A percentile compares a stretch with the other conserved stretches of the same genome.
Evolutionary conservation across 2,329 filamentous ascomycete species (phyloP).

Genomic region (Didymellaceae sp.): DNA sequence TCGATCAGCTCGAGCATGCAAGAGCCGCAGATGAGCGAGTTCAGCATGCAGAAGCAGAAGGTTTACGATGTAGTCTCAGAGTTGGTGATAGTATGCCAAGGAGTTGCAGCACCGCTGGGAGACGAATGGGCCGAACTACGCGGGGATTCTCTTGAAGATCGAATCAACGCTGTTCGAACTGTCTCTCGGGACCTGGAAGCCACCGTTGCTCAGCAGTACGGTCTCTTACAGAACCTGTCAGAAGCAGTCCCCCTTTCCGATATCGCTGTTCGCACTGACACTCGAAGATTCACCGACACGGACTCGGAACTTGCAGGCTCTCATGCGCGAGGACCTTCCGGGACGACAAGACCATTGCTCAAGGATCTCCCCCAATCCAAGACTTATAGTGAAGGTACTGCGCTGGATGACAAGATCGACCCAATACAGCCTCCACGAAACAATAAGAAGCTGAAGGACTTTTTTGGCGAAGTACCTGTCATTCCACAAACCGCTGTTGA

Average conservation of each 20-base stretch:
- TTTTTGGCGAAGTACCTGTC: constrained; percentile 60
- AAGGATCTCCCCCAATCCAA: constrained; percentile 65
- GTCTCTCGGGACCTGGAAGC: constrained; percentile 83
- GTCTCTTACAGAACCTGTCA: constrained; percentile 84
- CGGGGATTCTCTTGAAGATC: constrained; percentile 85
- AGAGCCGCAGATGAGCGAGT: constrained; percentile 85
- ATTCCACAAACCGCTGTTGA: constrained; percentile 63
- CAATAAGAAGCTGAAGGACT: constrained; percentile 57
- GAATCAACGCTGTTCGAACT: constrained; percentile 78
- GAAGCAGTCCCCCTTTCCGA: constrained; percentile 70
- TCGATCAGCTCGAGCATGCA: constrained; percentile 78
- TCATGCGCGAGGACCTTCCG: constrained; percentile 41
- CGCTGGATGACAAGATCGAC: constrained; percentile 43
- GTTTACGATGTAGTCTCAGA: constrained; percentile 94
- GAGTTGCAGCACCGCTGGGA: constrained; percentile 85
- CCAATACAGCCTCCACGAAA: constrained; percentile 48
- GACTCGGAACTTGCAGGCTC: constrained; percentile 46
- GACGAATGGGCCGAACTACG: constrained; percentile 97
- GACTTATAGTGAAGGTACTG: constrained; percentile 67
- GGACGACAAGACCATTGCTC: constrained; percentile 54
- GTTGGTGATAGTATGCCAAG: constrained; percentile 84
- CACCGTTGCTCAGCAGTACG: constrained; percentile 84
- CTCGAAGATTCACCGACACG: constrained; percentile 53
- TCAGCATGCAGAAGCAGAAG: constrained; percentile 88
- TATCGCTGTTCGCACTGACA: constrained; percentile 32